Evolutionary conservation across 305 asterid species (phyloP).

Genomic region (Fraxinus baroniana): DNA sequence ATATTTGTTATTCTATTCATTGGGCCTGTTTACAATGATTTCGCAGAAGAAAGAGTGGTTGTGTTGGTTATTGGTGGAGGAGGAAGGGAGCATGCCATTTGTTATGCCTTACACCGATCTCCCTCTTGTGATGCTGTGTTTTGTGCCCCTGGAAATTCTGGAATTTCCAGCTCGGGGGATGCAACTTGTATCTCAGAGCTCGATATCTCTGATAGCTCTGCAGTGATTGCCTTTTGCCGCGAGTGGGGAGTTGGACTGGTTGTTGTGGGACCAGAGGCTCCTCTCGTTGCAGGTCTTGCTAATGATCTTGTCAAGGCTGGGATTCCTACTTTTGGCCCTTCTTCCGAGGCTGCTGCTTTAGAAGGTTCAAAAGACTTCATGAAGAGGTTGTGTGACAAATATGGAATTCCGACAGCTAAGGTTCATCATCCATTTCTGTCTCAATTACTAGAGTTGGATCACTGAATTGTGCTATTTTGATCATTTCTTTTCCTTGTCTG

Average conservation of each 20-base stretch:
- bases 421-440: conserved; percentile 30
- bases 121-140: conserved; percentile 81
- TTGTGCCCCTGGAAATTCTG: conserved; percentile 97
- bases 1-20: neutral
- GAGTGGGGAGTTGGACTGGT: conserved; percentile 83
- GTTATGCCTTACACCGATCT: conserved; percentile 72
- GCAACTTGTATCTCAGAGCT: conserved; percentile 82
- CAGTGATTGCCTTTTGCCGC: conserved; percentile 76
- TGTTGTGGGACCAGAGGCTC: conserved; percentile 95
- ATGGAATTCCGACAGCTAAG: conserved; percentile 95
- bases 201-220: conserved; percentile 61
- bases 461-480: neutral
- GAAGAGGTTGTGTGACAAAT: conserved; percentile 89
- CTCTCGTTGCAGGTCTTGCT: conserved; percentile 91
- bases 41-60: conserved; percentile 63
- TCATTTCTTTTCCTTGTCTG: neutral
- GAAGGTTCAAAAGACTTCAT: conserved; percentile 96
- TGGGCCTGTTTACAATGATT: neutral
- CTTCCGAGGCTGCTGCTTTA: conserved; percentile 94
- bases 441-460: neutral
- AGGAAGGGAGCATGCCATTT: conserved; percentile 94
- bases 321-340: conserved; percentile 87
- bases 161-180: conserved; percentile 77
- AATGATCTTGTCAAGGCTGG: conserved; percentile 86
- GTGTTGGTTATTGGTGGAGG: conserved; percentile 98